Base-by-base conservation (phyloP, 208 protist genomes). In the Acanthamoeba polyphaga region DNA sequence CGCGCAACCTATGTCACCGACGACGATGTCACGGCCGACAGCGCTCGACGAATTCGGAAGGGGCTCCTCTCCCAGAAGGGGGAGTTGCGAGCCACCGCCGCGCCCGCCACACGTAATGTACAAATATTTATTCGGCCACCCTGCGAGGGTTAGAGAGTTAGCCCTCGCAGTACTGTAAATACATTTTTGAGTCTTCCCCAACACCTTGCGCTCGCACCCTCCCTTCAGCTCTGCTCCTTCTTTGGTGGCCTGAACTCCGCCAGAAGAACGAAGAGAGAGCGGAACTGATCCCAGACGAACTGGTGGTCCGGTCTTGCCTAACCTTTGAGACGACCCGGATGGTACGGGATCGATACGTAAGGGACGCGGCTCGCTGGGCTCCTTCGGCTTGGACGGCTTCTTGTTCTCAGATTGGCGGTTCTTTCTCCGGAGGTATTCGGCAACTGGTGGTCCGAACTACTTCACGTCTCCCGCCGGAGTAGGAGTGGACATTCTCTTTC, bases 111-210 rank as follows among this genome's bases (percentile, higher is more conserved):
- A 55, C 15, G 10, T 10, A 29, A 15, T 82, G 74, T 82, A 82
- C 74, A 82, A 49, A 82, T 82, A 82, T 82, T 82, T 82, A 82
- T 82, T 82, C 38, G 70, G 49, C 70, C 38, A 34, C 15, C 8
- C 32, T 24, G 10, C 32, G 70, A 46, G n/a, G 70, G 8, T 78
- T 49, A 49, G 43, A 78, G 32, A 46, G 38, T 82, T 27, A 55
- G 10, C 46, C 43, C 74, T 82, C 46, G 74, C 15, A 17, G 32
- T 9, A 46, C 17, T 22, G 70, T 32, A 82, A 9, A 82, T 19
- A 82, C 74, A 82, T 46, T 82, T 82, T 53, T 82, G 32, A 43
- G 22, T 19, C 53, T 58, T 12, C 53, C 9, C 60, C 12, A n/a
- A 66, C 60, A 27, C 3, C 60, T 66, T 15, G 4, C 8, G 17